Evolutionary conservation across 108 stramenopile genomes (phyloP), one percentile per base, ranked within the genome.

Genomic region (Pseudonitzschia multiseries): DNA sequence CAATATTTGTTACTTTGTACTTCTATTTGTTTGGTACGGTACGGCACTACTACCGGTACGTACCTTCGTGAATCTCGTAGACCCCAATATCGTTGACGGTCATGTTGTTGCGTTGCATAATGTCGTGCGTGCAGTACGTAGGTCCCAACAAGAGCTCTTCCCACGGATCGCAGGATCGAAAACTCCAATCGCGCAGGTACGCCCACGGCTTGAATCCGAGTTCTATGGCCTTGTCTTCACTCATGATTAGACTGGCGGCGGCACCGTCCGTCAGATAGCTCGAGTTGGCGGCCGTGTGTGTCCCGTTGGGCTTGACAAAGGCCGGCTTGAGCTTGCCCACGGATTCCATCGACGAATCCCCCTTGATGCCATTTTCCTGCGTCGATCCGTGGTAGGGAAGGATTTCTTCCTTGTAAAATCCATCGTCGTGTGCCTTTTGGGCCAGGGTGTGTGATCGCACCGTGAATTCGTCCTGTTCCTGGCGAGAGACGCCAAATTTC

Each of bases 231-330:
- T 94, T 95, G 62, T 92, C 88, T 70, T 99, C 94, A 60, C 92
- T 84, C 96, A 97, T 97, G 71, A 99, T 72, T 52, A 99, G 71
- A 13, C 89, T 83, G 9, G 97, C 97, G 20, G 96, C 85, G 2
- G 99, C 98, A 18, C 99, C 99, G 78, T 99, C 99, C 20, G 98
- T 98, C 79, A 99, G 83, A 71, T 89, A 98, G 50, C 90, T 92
- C 31, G 93, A 95, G 79, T 99, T 99, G 17, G 98, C 99, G 36
- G 99, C 99, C 22, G 99, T 99, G 89, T 99, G 99, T 6, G 99
- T 98, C 43, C 99, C 99, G 76, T 93, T 86, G 13, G 93, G 93
- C 78, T 98, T 98, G 73, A 99, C 81, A 75, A 99, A 99, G 9
- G 98, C 98, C 24, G 99, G 98, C 78, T 96, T 97, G 42, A 99